Base-by-base conservation (phyloP, 495 filamentous ascomycete species). In the Amphirosellinia nigrospora region DNA sequence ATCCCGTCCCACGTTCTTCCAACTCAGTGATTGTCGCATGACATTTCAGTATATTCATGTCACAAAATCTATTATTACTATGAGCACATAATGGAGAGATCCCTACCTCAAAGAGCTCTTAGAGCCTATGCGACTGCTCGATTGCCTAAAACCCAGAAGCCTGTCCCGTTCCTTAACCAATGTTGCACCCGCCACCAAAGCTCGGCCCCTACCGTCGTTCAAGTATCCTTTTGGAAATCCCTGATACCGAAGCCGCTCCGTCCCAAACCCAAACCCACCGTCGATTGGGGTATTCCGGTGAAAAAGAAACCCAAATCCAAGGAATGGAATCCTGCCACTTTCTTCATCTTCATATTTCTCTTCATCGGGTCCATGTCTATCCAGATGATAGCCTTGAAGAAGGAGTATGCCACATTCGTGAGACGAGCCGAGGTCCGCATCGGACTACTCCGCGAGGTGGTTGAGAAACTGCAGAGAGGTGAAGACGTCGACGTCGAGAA, bases 321-420 rank as follows among this genome's bases (percentile, higher is more conserved):
- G 72, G 89, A 89, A 72, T 97, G 93, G 93, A 98, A 98, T 73
- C 96, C 96, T 1, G 93, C 93, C 16, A 98, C 93, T 0, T 94
- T 94, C 74, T 98, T 91, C 82, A 96, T 99, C 73, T 82, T 93
- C 75, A 94, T 98, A 64, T 94, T 93, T 74, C 84, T 97, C 48
- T 86, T 97, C 70, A 94, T 98, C 72, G 96, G 96, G 2, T 96
- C 93, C 68, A 95, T 98, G 80, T 90, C 94, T 15, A 97, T 99
- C 72, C 91, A 97, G 70, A 90, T 95, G 87, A 91, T 99, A 68
- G 84, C 89, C 8, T 77, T 98, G 71, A 91, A 88, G 78, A 92
- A 91, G 65, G 89, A 94, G 16, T 93, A 89, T 74, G 83, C 84
- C 11, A 86, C 87, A 2, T 95, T 92, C 71, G 88, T 82, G 71